Evolutionary conservation across 1,139 yeast species (phyloP).

Genomic region (Candida sanyaensis): DNA sequence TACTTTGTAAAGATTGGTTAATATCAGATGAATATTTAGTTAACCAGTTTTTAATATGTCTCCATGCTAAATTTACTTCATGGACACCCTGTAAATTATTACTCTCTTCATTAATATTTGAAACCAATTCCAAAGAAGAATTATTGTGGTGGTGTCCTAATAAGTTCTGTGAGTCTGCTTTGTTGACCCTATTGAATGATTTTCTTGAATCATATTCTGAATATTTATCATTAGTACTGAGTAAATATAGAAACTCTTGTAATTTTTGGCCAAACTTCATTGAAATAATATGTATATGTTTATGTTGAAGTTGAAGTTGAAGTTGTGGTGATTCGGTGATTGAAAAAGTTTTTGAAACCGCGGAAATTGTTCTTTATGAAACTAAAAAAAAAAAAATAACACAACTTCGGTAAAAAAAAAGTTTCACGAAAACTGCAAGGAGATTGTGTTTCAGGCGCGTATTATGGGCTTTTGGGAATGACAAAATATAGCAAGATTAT

Average conservation of each 20-base stretch:
- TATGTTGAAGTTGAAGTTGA: no score
- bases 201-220: conserved; percentile 63
- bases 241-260: conserved; percentile 62
- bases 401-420: background rate
- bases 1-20: conserved; percentile 56
- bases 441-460: no score
- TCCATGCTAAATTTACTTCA: conserved; percentile 67
- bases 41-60: conserved; percentile 67
- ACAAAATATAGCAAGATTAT: no score
- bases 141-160: conserved; percentile 27
- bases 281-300: background rate
- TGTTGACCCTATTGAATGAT: conserved; percentile 47
- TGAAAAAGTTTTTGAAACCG: background rate
- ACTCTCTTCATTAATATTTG: conserved; percentile 1
- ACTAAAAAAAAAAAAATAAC: background rate
- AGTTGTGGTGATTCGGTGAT: background rate
- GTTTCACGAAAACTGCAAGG: no score
- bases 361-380: background rate
- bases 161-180: conserved; percentile 40
- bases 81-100: conserved; percentile 52
- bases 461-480: no score
- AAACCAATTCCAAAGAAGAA: background rate
- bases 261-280: conserved; percentile 37
- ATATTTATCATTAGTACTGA: conserved; percentile 67
- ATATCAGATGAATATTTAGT: conserved; percentile 56